Percentiles rank a stretch among this genome's conserved stretches.
These are phyloP conservation scores for Pichia californica DNA, from an alignment of 805 yeast species.

Conservation along the genomic window DNA sequence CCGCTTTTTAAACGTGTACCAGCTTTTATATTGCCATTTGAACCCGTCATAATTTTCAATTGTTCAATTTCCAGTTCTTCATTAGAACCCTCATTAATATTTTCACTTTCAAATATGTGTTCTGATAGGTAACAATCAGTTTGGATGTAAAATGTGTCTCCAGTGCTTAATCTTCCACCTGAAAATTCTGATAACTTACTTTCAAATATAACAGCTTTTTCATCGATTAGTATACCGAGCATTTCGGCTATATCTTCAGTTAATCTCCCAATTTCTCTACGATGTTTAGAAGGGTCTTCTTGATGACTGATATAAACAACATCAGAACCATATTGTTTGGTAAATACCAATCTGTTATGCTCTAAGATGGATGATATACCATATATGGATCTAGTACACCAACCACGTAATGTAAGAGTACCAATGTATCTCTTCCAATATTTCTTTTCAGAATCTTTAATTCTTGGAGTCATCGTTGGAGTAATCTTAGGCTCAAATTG, in stretches of 20 bases:
- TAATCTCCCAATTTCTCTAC: slow-evolving; percentile 67
- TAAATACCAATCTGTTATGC: slow-evolving; percentile 26
- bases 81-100: not conserved
- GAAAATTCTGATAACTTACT: slow-evolving; percentile 53
- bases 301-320: slow-evolving; percentile 24
- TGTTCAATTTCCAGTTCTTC: slow-evolving; percentile 4
- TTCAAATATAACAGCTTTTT: slow-evolving; percentile 46
- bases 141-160: slow-evolving; percentile 69
- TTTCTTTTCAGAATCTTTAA: not conserved
- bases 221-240: slow-evolving; percentile 57
- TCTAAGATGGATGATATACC: slow-evolving; percentile 36
- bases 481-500: no score
- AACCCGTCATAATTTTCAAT: slow-evolving; percentile 6
- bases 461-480: no score
- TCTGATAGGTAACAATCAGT: slow-evolving; percentile 52
- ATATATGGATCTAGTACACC: slow-evolving; percentile 65
- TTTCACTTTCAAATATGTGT: slow-evolving; percentile 11
- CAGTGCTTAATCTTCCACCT: slow-evolving; percentile 52
- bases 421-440: slow-evolving; percentile 43
- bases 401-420: slow-evolving; percentile 51
- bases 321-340: slow-evolving; percentile 16
- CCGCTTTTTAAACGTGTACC: slow-evolving; percentile 10
- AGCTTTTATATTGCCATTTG: slow-evolving; percentile 7
- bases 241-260: slow-evolving; percentile 64
- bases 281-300: slow-evolving; percentile 11